These are phyloP conservation scores for Pichia phayaonensis DNA, from an alignment of 805 yeast species.

Conservation along the genomic window DNA sequence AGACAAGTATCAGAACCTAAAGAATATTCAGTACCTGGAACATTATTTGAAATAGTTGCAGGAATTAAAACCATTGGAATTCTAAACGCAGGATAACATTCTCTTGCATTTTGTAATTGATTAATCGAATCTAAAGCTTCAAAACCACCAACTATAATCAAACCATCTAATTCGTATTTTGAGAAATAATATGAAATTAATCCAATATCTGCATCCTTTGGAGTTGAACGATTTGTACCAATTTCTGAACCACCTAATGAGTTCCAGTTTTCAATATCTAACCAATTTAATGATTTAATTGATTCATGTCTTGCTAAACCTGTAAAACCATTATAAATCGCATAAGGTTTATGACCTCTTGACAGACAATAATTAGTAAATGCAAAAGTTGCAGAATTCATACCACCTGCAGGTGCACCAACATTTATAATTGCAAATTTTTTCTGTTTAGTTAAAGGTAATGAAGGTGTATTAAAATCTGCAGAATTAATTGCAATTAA, in stretches of 20 bases:
- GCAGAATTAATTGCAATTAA: slow-evolving; percentile 62
- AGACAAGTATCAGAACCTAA: slow-evolving; percentile 71
- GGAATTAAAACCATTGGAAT: slow-evolving; percentile 76
- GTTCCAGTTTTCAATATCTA: slow-evolving; percentile 67
- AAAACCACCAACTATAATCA: slow-evolving; percentile 73
- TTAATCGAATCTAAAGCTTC: slow-evolving; percentile 70
- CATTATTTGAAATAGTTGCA: slow-evolving; percentile 73
- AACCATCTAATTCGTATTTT: slow-evolving; percentile 61
- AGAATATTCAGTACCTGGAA: slow-evolving; percentile 77
- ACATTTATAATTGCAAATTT: slow-evolving; percentile 66
- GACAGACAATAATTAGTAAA: slow-evolving; percentile 70
- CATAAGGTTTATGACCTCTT: slow-evolving; percentile 64
- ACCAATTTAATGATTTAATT: slow-evolving; percentile 55
- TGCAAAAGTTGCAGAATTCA: slow-evolving; percentile 72
- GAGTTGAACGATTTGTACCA: slow-evolving; percentile 71
- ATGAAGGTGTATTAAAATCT: slow-evolving; percentile 53
- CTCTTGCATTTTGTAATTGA: slow-evolving; percentile 54
- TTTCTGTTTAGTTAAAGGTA: slow-evolving; percentile 46
- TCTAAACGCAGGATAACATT: slow-evolving; percentile 59
- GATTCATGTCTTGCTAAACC: slow-evolving; percentile 61
- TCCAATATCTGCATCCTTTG: slow-evolving; percentile 60
- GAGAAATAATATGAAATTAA: slow-evolving; percentile 65
- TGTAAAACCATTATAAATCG: slow-evolving; percentile 66
- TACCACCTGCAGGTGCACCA: slow-evolving; percentile 77
- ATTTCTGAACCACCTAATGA: slow-evolving; percentile 72